These are phyloP conservation scores for Lonicera japonica DNA, from an alignment of 129 eudicot species.

Conservation along the genomic window DNA sequence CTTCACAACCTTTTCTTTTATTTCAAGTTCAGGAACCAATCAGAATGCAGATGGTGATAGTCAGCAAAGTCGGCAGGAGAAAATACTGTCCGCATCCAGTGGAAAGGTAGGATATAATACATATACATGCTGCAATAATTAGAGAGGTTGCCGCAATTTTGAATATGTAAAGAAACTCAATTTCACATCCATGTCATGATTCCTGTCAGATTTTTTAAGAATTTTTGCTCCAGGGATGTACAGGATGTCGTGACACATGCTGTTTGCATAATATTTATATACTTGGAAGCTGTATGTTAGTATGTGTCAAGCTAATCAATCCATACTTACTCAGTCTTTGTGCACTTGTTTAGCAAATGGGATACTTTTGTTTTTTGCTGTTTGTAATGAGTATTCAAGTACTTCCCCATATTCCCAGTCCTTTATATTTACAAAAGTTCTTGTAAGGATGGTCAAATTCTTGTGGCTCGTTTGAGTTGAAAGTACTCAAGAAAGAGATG, in stretches of 20 bases:
- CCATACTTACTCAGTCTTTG: no score
- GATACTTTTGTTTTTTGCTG: no score
- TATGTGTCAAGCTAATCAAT: no score
- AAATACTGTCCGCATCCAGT: conserved; percentile 12
- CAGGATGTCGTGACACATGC: neutral
- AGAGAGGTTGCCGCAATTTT: neutral
- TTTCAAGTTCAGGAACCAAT: conserved; percentile 33
- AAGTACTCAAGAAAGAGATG: no score
- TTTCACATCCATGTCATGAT: neutral
- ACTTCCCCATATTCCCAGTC: no score
- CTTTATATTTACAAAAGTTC: no score
- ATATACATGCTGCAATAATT: neutral
- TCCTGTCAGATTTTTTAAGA: neutral
- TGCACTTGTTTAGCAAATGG: no score
- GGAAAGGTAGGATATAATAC: conserved; percentile 31
- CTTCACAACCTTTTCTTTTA: neutral
- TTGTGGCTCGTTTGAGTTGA: no score
- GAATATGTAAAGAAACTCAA: neutral
- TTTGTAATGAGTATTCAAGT: no score
- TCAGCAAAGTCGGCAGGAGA: conserved; percentile 25
- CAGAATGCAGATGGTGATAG: conserved; percentile 20
- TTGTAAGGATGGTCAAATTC: no score
- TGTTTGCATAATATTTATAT: neutral
- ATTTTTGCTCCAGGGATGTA: neutral
- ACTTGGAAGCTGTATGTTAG: no score